A percentile compares a stretch with the other conserved stretches of the same genome.
Evolutionary conservation across 371 early-diverging fungal genomes (phyloP).

Genomic region (Mucor irregularis): DNA sequence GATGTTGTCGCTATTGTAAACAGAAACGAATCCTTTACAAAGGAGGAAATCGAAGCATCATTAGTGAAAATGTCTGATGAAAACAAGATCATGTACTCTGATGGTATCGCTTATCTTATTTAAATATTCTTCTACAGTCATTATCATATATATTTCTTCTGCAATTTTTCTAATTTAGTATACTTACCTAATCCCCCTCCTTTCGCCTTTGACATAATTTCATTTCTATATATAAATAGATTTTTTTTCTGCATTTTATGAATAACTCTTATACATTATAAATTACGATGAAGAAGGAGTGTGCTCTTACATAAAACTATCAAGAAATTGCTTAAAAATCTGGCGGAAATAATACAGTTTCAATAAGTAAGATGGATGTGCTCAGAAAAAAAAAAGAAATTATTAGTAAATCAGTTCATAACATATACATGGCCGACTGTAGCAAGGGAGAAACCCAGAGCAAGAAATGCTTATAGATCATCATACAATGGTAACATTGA

Average conservation of each 20-base stretch:
- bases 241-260: too few species aligned
- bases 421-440: conserved; percentile 6
- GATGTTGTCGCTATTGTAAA: conserved; percentile 48
- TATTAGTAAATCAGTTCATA: conserved; percentile 4
- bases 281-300: too few species aligned
- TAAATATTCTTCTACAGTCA: too few species aligned
- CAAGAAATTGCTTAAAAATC: too few species aligned
- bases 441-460: conserved; percentile 6
- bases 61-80: conserved; percentile 53
- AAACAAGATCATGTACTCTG: conserved; percentile 76
- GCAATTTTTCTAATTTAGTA: too few species aligned
- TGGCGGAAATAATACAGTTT: too few species aligned
- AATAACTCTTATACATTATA: too few species aligned
- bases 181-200: too few species aligned
- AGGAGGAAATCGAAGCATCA: conserved; percentile 26
- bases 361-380: background rate
- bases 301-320: too few species aligned
- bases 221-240: too few species aligned
- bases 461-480: conserved; percentile 6
- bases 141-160: too few species aligned
- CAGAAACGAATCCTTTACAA: conserved; percentile 21
- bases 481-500: conserved; percentile 7
- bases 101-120: conserved; percentile 53
- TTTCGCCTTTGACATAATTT: too few species aligned
- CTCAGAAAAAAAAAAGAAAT: conserved; percentile 10